Conservation (phyloP, 202 grass and related monocot species). For the Saccharum hybrid region DNA sequence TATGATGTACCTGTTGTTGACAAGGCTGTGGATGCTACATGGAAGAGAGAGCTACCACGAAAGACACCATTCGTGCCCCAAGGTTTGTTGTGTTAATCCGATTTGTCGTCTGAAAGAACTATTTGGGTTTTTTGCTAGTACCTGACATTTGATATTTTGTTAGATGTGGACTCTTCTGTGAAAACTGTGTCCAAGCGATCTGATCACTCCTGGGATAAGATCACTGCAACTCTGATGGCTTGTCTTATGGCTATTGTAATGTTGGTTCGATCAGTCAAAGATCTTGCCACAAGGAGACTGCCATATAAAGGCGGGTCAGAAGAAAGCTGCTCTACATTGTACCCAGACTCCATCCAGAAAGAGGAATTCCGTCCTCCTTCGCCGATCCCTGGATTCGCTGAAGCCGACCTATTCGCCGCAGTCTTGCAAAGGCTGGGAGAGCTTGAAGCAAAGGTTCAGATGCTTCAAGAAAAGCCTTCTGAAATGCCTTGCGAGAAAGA, state of each 20-base stretch:
- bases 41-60: slow-evolving; percentile 61
- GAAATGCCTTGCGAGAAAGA: slow-evolving; percentile 94
- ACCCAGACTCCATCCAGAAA: slow-evolving; percentile 47
- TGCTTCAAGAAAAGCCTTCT: slow-evolving; percentile 73
- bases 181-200: slow-evolving; percentile 36
- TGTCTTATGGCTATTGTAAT: slow-evolving; percentile 59
- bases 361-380: slow-evolving; percentile 66
- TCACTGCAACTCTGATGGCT: slow-evolving; percentile 52
- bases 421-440: slow-evolving; percentile 74
- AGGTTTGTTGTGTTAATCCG: slow-evolving; percentile 52
- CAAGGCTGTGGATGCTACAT: slow-evolving; percentile 86
- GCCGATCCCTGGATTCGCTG: slow-evolving; percentile 59
- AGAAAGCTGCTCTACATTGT: slow-evolving; percentile 37
- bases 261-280: slow-evolving; percentile 58
- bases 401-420: slow-evolving; percentile 63
- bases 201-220: slow-evolving; percentile 50
- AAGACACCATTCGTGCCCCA: slow-evolving; percentile 41
- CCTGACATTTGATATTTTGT: slow-evolving; percentile 45
- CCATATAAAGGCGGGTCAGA: slow-evolving; percentile 52
- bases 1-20: slow-evolving; percentile 85
- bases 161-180: slow-evolving; percentile 53
- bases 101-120: neutral
- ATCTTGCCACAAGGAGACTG: slow-evolving; percentile 55
- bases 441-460: slow-evolving; percentile 78
- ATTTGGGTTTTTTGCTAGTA: neutral